phyloP scores from a whole-genome alignment of 2,329 filamentous ascomycete genomes.

The Fusarium xylarioides region DNA sequence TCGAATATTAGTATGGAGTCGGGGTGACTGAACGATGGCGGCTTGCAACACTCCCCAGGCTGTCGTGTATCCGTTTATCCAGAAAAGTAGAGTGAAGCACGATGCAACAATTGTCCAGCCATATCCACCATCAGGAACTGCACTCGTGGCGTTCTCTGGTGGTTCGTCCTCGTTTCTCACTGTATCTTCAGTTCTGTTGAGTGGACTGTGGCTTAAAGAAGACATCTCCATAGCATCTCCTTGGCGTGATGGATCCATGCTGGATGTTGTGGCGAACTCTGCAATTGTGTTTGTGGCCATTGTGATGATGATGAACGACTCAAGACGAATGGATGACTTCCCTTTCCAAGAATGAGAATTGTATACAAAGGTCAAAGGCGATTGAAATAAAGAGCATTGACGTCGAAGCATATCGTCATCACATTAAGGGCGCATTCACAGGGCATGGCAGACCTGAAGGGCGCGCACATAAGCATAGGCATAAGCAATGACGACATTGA shows the following conservation, averaged over 20 bases:
- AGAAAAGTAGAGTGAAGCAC: not conserved
- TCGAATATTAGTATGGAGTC: not conserved
- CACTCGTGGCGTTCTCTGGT: not conserved
- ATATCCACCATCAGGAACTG: slow-evolving; percentile 6
- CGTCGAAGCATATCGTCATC: not conserved
- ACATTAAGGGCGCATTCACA: not conserved
- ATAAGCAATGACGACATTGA: not conserved
- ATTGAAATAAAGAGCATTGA: too few relatives aligned
- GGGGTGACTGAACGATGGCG: not conserved
- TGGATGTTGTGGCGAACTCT: not conserved
- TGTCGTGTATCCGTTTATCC: not conserved
- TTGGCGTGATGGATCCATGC: not conserved
- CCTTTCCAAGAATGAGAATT: rapidly evolving
- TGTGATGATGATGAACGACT: not conserved
- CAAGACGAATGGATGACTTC: not conserved
- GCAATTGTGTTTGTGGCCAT: not conserved
- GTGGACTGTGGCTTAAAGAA: not conserved
- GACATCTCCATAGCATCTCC: not conserved
- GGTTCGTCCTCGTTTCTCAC: not conserved
- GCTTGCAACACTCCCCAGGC: slow-evolving; percentile 11
- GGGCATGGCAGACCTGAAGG: not conserved
- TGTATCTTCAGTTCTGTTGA: not conserved
- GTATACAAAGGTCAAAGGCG: too few relatives aligned
- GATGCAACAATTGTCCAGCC: slow-evolving; percentile 7
- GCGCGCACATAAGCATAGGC: not conserved